Base-by-base conservation (phyloP, 352 stramenopile genomes). In the Globisporangium okanoganense region DNA sequence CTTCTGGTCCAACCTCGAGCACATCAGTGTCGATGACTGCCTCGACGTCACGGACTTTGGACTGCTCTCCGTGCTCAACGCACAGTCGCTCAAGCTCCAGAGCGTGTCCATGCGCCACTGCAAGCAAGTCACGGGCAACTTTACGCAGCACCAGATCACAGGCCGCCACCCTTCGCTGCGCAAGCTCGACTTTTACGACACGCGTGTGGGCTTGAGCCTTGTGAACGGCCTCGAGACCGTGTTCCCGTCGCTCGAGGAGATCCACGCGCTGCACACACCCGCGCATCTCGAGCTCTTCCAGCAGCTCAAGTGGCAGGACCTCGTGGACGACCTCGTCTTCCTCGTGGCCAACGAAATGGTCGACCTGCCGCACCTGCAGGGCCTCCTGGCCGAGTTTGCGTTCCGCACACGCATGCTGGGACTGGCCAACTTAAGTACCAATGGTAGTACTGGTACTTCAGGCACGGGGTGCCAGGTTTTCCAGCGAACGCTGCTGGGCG, bases 21-120 rank as follows among this genome's bases (percentile, higher is more conserved):
- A 75, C 54, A 75, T 95, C 50, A 67, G 67, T 7, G 68, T 84
- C 2, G 68, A 93, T 56, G 82, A 92, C 58, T 95, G 85, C 64
- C 65, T 85, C n/a, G 76, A 83, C 48, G 65, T 95, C 24, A 89
- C 85, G 12, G 85, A 95, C 63, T 88, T 93, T 59, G 83, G 79
- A 0, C 49, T 95, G 22, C 72, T 92, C 24, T 86, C 83, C 9
- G 74, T 95, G 36, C 79, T 95, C 43, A 95, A 95, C 45, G 85
- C 85, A 16, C 85, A 91, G 48, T 95, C 85, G 6, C 72, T 90
- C 55, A 73, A 75, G 35, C 71, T 95, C 9, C 56, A 66, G 7
- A 75, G 67, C 13, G 69, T 95, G 31, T 92, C 83, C 5, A 76
- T 91, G 62, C 82, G 79, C 18, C 76, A 89, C 65, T 93, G 85